Evolutionary conservation across 495 filamentous ascomycete genomes (phyloP).

Genomic region (Sabuloglossum arenarium): DNA sequence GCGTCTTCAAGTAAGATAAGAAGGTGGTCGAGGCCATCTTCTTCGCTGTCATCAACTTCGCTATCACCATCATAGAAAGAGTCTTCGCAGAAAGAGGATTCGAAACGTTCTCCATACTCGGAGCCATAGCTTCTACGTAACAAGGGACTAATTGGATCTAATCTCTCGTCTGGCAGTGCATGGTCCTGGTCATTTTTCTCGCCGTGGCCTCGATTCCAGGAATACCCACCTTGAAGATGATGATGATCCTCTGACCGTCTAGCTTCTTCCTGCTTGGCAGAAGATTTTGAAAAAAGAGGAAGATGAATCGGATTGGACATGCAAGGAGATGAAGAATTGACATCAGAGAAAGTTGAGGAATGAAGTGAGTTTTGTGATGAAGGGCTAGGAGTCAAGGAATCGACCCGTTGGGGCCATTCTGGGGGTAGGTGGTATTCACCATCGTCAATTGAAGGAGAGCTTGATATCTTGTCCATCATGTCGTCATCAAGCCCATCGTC

Average conservation of each 20-base stretch:
- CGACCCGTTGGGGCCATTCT: slow-evolving; percentile 20
- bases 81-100: not conserved
- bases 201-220: not conserved
- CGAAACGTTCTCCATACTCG: not conserved
- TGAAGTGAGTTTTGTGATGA: slow-evolving; percentile 4
- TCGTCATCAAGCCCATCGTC: slow-evolving; percentile 73
- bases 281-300: slow-evolving; percentile 13
- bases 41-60: slow-evolving; percentile 5
- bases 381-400: slow-evolving; percentile 16
- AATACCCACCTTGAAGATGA: slow-evolving; percentile 40
- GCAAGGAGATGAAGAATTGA: slow-evolving; percentile 32
- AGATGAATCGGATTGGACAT: slow-evolving; percentile 26
- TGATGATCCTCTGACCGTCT: slow-evolving; percentile 24
- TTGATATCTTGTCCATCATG: slow-evolving; percentile 91
- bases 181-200: not conserved
- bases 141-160: not conserved
- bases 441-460: slow-evolving; percentile 95
- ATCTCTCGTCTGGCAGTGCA: not conserved
- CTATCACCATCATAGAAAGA: not conserved
- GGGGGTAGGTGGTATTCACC: slow-evolving; percentile 41
- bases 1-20: not conserved
- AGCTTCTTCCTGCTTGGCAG: slow-evolving; percentile 9
- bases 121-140: not conserved
- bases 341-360: slow-evolving; percentile 9
- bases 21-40: slow-evolving; percentile 1